phyloP scores from a whole-genome alignment of 495 filamentous ascomycete species.

The Podospora conica region DNA sequence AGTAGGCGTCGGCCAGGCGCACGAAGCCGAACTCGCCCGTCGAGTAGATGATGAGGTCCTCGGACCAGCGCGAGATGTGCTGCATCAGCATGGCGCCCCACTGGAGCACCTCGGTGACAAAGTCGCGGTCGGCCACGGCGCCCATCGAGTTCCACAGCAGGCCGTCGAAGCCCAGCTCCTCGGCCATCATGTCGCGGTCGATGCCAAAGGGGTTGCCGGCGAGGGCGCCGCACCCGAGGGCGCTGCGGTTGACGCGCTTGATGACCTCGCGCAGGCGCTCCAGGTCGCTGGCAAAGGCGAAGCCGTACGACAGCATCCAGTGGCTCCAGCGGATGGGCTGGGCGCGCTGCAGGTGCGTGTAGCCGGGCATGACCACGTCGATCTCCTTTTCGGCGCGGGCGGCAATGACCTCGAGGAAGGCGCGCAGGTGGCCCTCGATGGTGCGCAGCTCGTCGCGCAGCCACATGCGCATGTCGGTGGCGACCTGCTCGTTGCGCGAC shows the following conservation, averaged over 20 bases:
- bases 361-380: slow-evolving; percentile 55
- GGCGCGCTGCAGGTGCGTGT: slow-evolving; percentile 89
- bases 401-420: slow-evolving; percentile 66
- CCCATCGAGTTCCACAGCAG: slow-evolving; percentile 80
- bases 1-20: slow-evolving; percentile 76
- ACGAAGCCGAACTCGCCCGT: slow-evolving; percentile 79
- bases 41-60: slow-evolving; percentile 87
- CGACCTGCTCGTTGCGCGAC: slow-evolving; percentile 89
- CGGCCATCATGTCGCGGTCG: slow-evolving; percentile 80
- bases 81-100: slow-evolving; percentile 82
- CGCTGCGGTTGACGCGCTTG: slow-evolving; percentile 67
- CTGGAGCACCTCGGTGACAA: slow-evolving; percentile 84
- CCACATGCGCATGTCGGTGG: slow-evolving; percentile 92
- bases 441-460: slow-evolving; percentile 67
- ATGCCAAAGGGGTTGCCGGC: slow-evolving; percentile 91
- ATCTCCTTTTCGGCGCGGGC: slow-evolving; percentile 74
- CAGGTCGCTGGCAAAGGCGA: slow-evolving; percentile 70
- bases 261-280: slow-evolving; percentile 71
- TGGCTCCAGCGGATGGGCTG: slow-evolving; percentile 88
- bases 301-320: slow-evolving; percentile 76
- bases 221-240: slow-evolving; percentile 79
- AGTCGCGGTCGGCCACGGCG: slow-evolving; percentile 80
- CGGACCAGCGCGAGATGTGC: slow-evolving; percentile 79
- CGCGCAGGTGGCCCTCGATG: slow-evolving; percentile 62
- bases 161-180: slow-evolving; percentile 81